A percentile compares a stretch with the other conserved stretches of the same genome.
phyloP scores from a whole-genome alignment of 2,329 filamentous ascomycete genomes.

The Lachnum nothofagi region DNA sequence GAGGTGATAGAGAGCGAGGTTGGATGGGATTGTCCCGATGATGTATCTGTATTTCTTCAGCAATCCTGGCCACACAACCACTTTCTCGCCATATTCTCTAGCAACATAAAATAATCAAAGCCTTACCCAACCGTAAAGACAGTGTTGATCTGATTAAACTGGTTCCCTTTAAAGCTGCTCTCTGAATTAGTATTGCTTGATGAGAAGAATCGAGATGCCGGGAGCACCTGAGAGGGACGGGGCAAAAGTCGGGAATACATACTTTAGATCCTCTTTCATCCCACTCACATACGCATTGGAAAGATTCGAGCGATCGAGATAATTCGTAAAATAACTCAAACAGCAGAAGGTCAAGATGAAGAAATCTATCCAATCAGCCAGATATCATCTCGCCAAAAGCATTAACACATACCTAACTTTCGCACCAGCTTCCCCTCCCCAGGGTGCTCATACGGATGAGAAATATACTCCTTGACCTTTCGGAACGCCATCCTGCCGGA shows the following conservation, averaged over 20 bases:
- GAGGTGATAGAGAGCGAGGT: conserved; percentile 58
- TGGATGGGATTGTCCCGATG: conserved; percentile 57
- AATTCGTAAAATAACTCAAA: conserved; percentile 35
- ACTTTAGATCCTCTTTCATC: conserved; percentile 46
- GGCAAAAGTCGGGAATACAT: too few relatives aligned
- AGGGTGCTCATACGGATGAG: conserved; percentile 24
- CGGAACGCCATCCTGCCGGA: conserved; percentile 7
- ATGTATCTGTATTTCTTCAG: conserved; percentile 35
- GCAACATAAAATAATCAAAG: not conserved
- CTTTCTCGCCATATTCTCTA: not conserved
- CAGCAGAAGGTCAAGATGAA: conserved; percentile 36
- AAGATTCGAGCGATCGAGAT: conserved; percentile 47
- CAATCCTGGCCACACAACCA: not conserved
- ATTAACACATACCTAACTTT: conserved; percentile 21
- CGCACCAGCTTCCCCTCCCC: conserved; percentile 25
- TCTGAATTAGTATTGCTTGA: too few relatives aligned
- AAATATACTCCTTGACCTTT: conserved; percentile 19
- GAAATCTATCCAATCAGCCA: conserved; percentile 22
- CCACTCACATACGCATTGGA: conserved; percentile 52
- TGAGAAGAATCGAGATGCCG: too few relatives aligned
- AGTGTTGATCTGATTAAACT: conserved; percentile 51
- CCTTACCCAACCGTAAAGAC: conserved; percentile 35
- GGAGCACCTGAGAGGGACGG: too few relatives aligned
- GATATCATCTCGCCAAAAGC: conserved; percentile 31
- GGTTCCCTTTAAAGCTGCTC: conserved; percentile 45